Percentiles rank a stretch among this genome's conserved stretches.
phyloP scores from a whole-genome alignment of 257 asterid species.

The Avicennia marina region DNA sequence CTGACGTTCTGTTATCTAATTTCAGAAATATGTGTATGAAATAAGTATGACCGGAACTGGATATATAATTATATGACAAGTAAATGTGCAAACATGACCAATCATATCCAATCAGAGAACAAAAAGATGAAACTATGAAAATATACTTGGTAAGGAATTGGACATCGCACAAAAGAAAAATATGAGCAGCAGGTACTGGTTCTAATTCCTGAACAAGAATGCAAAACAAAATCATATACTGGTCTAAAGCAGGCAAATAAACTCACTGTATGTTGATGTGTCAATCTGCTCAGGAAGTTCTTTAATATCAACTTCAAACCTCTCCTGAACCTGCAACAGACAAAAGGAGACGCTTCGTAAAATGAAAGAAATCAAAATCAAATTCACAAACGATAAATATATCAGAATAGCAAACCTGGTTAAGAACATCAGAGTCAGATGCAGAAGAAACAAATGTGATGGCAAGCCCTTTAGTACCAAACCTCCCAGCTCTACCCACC shows the following conservation, averaged over 20 bases:
- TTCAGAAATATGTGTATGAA: not conserved
- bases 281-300: too few species aligned
- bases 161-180: too few species aligned
- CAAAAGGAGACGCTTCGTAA: not conserved
- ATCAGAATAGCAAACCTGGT: not conserved
- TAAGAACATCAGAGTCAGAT: too few species aligned
- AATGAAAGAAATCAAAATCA: not conserved
- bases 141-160: too few species aligned
- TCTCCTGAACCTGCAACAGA: too few species aligned
- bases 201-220: not conserved
- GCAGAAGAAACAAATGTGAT: too few species aligned
- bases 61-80: too few species aligned
- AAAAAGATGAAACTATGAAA: not conserved
- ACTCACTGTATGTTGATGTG: slow-evolving; percentile 14
- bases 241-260: not conserved
- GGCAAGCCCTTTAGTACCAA: too few species aligned
- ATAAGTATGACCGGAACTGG: too few species aligned
- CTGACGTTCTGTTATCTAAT: not conserved
- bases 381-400: not conserved
- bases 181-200: too few species aligned
- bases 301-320: too few species aligned
- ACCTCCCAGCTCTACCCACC: too few species aligned
- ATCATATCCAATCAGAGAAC: not conserved
- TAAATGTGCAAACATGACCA: not conserved
- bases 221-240: not conserved